phyloP scores from a whole-genome alignment of 2,329 filamentous ascomycete genomes.

The Plectosphaerella plurivora region DNA sequence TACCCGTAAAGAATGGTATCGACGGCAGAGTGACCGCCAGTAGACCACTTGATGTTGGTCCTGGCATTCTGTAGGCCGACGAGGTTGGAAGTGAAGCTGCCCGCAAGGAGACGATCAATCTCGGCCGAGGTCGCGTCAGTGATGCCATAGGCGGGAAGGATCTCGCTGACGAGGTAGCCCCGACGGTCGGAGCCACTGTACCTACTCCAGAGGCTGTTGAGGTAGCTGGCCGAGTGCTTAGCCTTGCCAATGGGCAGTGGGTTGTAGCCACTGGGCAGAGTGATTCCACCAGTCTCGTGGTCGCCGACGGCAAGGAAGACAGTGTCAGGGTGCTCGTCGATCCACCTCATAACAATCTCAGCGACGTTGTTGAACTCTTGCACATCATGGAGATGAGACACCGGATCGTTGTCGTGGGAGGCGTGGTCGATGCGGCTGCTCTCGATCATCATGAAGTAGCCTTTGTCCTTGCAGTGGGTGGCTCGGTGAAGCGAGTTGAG shows the following conservation, averaged over 20 bases:
- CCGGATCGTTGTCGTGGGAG: slow-evolving; percentile 46
- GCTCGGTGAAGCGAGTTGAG: slow-evolving; percentile 26
- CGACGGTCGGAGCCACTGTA: slow-evolving; percentile 22
- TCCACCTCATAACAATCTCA: slow-evolving; percentile 26
- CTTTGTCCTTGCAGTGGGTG: slow-evolving; percentile 21
- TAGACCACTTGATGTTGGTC: slow-evolving; percentile 27
- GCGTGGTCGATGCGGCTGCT: slow-evolving; percentile 26
- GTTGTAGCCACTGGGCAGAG: slow-evolving; percentile 24
- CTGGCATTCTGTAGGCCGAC: slow-evolving; percentile 19
- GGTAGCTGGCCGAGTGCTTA: slow-evolving; percentile 19
- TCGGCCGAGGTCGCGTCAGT: slow-evolving; percentile 16
- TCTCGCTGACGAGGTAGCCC: slow-evolving; percentile 15
- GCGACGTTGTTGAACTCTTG: slow-evolving; percentile 31
- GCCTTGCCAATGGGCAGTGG: slow-evolving; percentile 20
- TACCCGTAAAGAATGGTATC: slow-evolving; percentile 29
- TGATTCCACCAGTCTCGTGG: slow-evolving; percentile 32
- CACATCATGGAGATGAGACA: slow-evolving; percentile 41
- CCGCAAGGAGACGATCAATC: slow-evolving; percentile 16
- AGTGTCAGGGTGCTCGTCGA: slow-evolving; percentile 29
- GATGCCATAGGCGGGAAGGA: slow-evolving; percentile 24
- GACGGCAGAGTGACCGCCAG: slow-evolving; percentile 28
- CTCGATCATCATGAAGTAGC: slow-evolving; percentile 26
- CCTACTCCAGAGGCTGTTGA: slow-evolving; percentile 16
- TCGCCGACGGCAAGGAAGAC: slow-evolving; percentile 30
- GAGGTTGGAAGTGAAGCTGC: slow-evolving; percentile 17